A percentile compares a stretch with the other conserved stretches of the same genome.
These are phyloP conservation scores for Globisporangium acanthophoron DNA, from an alignment of 352 stramenopile genomes.

Conservation along the genomic window DNA sequence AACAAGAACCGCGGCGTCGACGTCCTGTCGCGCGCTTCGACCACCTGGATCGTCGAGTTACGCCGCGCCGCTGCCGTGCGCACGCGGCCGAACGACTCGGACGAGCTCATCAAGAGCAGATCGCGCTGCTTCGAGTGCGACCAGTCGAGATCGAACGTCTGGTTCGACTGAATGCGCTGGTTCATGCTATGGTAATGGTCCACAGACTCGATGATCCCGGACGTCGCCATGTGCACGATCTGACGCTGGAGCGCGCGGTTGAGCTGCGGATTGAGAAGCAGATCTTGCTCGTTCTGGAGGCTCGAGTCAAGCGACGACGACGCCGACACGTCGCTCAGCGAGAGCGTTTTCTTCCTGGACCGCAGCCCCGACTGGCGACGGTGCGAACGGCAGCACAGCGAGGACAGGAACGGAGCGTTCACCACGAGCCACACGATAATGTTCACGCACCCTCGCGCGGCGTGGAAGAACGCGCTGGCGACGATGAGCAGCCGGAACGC, in stretches of 20 bases:
- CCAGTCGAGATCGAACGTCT: constrained; percentile 82
- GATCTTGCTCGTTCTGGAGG: constrained; percentile 21
- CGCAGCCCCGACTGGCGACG: not conserved
- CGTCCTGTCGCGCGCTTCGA: constrained; percentile 45
- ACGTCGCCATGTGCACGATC: constrained; percentile 88
- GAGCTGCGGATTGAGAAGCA: constrained; percentile 75
- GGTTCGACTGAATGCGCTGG: constrained; percentile 62
- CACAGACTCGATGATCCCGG: constrained; percentile 83
- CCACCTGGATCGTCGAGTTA: constrained; percentile 39
- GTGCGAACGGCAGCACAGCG: constrained; percentile 16
- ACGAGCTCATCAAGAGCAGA: constrained; percentile 40
- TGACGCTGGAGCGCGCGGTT: constrained; percentile 80
- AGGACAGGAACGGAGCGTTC: constrained; percentile 54
- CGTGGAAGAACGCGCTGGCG: constrained; percentile 73
- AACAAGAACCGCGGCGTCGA: constrained; percentile 51
- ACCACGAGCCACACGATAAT: constrained; percentile 86
- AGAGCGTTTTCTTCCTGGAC: not conserved
- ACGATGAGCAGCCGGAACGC: constrained; percentile 62
- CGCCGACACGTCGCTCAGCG: constrained; percentile 1
- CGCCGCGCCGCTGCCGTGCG: constrained; percentile 24
- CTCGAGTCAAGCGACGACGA: constrained; percentile 5
- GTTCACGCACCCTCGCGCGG: constrained; percentile 71
- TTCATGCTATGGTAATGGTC: constrained; percentile 73
- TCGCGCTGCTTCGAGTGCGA: constrained; percentile 55
- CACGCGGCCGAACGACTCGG: constrained; percentile 27